Base-by-base conservation (phyloP, 2,329 filamentous ascomycete species). In the Colletotrichum paranaense region DNA sequence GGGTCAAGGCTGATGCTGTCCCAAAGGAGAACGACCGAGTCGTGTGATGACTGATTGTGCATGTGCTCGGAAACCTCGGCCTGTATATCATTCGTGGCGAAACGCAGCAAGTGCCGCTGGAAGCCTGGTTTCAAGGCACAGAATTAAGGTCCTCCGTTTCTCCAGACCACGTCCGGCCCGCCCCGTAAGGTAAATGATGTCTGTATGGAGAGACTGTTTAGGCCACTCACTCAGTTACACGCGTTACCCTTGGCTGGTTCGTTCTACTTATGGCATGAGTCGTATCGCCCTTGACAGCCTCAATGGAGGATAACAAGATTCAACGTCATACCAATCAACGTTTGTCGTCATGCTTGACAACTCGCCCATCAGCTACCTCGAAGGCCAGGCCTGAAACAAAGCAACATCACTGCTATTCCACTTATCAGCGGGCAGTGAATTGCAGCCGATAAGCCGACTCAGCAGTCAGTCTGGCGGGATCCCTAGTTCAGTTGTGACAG, bases 1-100 rank as follows among this genome's bases (percentile, higher is more conserved):
- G 46, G 30, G 62, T 38, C 62, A 55, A n/a, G 30, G 62, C 62
- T 64, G n/a, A 38, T 38, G 62, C 62, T 64, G 46, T 64, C 62
- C n/a, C 22, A n/a, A 64, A 14, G 22, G n/a, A 12, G 60, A 4
- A 19, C 7, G 28, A 38, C 19, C 46, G 28, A 30, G 30, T 12
- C 28, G 22, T 12, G n/a, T 55, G 49, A 55, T 24, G 12, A 8
- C 19, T 49, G 19, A 11, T 49, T 19, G 8, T 32, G 62, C 49
- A 35, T 35, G 32, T 60, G n/a, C 16, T 14, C 22, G 57, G 12
- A n/a, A 42, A 11, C 12, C n/a, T 55, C 46, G 46, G 49, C 9
- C n/a, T 53, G 7, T 7, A 19, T 12, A 32, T 22, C 14, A n/a
- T 30, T 62, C 16, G 8, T 5, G 3, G 42, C 19, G 4, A 52